Evolutionary conservation across 2,329 filamentous ascomycete species (phyloP), one percentile per base, ranked within the genome.

Genomic region (Sporothrix mexicana): DNA sequence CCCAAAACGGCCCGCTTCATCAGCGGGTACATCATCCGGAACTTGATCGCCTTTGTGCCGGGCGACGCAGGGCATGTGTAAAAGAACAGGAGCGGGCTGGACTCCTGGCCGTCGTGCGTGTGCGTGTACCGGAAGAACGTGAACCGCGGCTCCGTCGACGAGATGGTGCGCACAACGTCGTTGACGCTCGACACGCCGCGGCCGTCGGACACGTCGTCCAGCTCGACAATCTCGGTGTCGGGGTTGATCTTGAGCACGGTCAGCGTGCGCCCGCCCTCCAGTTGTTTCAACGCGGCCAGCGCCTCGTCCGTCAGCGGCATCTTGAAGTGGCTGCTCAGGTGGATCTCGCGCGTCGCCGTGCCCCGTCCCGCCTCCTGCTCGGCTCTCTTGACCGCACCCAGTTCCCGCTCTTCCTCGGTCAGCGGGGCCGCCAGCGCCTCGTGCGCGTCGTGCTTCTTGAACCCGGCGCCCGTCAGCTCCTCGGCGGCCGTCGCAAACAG

Each of bases 21-120:
- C 36, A 91, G 83, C 47, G 93, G 92, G 80, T 96, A 96, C 78
- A 96, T 82, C 93, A 97, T 97, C 75, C 93, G 87, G 82, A 92
- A 91, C 83, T 93, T 95, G 83, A 96, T 92, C 70, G 88, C 84
- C 82, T 90, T 93, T 70, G 86, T 89, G 41, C 84, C 87, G 0
- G 88, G 83, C 4, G 91, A 86, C 8, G 87, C 84, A 0, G 93
- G 93, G 80, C 92, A 94, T 6, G 93, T 95, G 83, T 94, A 95
- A 79, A 96, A 90, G 83, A 96, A 96, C 6, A 95, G 85, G 66
- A 95, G 84, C 2, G 90, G 88, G 72, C 84, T 86, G 70, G 85
- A 83, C 73, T 86, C 82, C 62, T 79, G 75, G 25, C 88, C 88
- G 45, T 84, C 82, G 74, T 89, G 82, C 57, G 86, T 86, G 78